Base-by-base conservation (phyloP, 108 stramenopile genomes). In the Cyclotella kingstonii region DNA sequence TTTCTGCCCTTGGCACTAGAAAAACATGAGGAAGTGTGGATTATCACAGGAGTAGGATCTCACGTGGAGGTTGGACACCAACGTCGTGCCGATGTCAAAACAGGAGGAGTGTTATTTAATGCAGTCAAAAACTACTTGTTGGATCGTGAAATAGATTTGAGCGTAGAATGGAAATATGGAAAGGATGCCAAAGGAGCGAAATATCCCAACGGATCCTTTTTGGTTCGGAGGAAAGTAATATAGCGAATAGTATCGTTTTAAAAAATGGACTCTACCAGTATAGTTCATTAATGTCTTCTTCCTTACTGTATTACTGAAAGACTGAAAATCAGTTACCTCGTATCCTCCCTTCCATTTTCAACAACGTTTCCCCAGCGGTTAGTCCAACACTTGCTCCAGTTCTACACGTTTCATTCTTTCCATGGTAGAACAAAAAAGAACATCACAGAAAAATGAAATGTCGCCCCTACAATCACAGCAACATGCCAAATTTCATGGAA, bases 401-500 rank as follows among this genome's bases (percentile, higher is more conserved):
- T 5, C 7, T 23, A 7, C 17, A 36, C 2, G 27, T 8, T 4
- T 73, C 60, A 66, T 33, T 45, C 65, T 50, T 61, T 36, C 80
- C 80, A 84, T 3, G 77, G 77, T 19, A 90, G 40, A 5, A 90
- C 89, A 55, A 81, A 84, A 40, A 68, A 49, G 63, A 77, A 90
- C 89, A 90, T 90, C 48, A 86, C 62, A 4, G 58, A 51, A 75
- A 78, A 90, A 73, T 90, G 89, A 28, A 71, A 53, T 2, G 34
- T 68, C 4, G 89, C 89, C 2, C 77, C 89, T 25, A 83, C 27
- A 43, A 90, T 68, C 22, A 90, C 89, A 43, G 74, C 53, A 3
- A 84, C 44, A 48, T 90, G 89, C 89, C 89, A 90, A 27, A 89
- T 82, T 64, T 90, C 89, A 60, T 90, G 89, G 59, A 90, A 90